Base-by-base conservation (phyloP, 106 monocot genomes). In the Hemerocallis citrina region DNA sequence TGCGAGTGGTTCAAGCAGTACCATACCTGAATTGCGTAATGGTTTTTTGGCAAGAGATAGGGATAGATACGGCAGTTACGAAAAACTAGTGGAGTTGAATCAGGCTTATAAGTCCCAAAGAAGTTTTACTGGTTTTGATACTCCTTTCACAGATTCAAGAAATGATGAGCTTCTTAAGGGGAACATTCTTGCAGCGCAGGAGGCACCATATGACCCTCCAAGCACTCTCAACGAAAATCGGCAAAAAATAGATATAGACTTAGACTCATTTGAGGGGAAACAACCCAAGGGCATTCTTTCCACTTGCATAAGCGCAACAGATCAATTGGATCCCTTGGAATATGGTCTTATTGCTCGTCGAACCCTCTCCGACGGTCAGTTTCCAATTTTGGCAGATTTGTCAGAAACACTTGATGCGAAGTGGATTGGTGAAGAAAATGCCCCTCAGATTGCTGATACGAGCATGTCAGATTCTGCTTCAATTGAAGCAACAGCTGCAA, bases 331-430 rank as follows among this genome's bases (percentile, higher is more conserved):
- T 54, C 69, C 73, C 39, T 5, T 66, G 39, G 81, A 59, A 64
- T 56, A 59, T 47, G 63, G 59, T 73, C 65, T 73, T 36, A 8
- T 63, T 61, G 71, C 72, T 20, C 70, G 71, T 45, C 77, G 87
- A 59, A 55, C 80, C 29, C 59, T 84, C 27, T 96, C 90, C 45
- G 90, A 86, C 39, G 84, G 86, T 29, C 74, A 91, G 20, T 68
- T 79, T 63, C 79, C 91, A 70, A 59, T 33, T 52, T 30, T 81
- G 50, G 29, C 59, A 23, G 68, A 81, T 77, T 50, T 84, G 15
- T 81, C 89, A 24, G 74, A 90, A 52, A 79, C 86, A 34, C 77
- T 86, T 58, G 89, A 91, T 72, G 81, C 78, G 31, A 91, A 77
- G 39, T 91, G 90, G 87, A 82, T 63, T 13, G 87, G 90, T 63